phyloP scores from a whole-genome alignment of 768 basidiomycete species.

The Mycena floridula region DNA sequence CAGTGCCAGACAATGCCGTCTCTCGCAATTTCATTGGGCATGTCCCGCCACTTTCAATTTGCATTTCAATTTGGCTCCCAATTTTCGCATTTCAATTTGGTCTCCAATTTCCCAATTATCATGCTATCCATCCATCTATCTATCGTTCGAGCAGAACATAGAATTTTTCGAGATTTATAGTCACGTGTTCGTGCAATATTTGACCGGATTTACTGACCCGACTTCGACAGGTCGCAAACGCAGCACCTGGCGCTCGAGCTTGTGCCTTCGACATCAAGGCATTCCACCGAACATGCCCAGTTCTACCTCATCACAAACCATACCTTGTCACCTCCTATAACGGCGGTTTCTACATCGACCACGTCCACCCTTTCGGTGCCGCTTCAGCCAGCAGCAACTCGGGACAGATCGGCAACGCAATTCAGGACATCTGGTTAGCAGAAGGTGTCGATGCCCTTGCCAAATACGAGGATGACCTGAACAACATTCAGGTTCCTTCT shows the following conservation, averaged over 20 bases:
- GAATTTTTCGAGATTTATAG: too few species aligned
- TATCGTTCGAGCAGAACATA: too few species aligned
- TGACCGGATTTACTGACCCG: constrained; percentile 6
- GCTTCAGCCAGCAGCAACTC: constrained; percentile 15
- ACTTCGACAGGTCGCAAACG: constrained; percentile 15
- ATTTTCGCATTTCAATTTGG: constrained; percentile 14
- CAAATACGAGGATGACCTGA: constrained; percentile 15
- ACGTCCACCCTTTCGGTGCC: constrained; percentile 17
- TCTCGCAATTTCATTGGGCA: too few species aligned
- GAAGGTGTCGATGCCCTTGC: constrained; percentile 8
- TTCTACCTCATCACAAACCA: constrained; percentile 19
- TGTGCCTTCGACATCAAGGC: constrained; percentile 24
- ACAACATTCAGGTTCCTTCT: not conserved
- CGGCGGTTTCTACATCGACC: constrained; percentile 15
- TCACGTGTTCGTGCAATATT: constrained; percentile 15
- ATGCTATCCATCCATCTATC: too few species aligned
- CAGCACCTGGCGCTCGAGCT: constrained; percentile 23
- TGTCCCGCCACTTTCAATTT: constrained; percentile 8
- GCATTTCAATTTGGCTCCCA: too few species aligned
- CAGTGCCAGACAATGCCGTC: too few species aligned
- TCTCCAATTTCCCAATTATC: not conserved
- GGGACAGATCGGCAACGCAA: constrained; percentile 18
- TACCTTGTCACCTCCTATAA: constrained; percentile 10
- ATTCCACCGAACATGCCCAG: constrained; percentile 20
- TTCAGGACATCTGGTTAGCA: constrained; percentile 17